Conservation (phyloP, 2,329 filamentous ascomycete genomes). For the Acrocalymma vagum region DNA sequence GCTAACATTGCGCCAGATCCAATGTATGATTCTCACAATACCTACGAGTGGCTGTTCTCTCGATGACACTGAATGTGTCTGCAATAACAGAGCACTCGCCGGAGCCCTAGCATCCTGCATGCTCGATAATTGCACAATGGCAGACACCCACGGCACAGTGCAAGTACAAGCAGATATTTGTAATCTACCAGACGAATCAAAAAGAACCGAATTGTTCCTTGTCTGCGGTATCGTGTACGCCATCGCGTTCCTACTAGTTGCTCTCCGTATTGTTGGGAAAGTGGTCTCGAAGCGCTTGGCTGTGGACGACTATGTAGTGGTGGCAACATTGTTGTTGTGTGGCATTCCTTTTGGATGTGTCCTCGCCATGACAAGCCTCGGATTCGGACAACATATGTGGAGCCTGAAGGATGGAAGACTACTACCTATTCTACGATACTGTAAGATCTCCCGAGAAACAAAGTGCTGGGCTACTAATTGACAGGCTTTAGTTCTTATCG, state of each 20-base stretch:
- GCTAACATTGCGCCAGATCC: slow-evolving; percentile 10
- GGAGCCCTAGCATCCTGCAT: slow-evolving; percentile 25
- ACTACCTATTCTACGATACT: slow-evolving; percentile 19
- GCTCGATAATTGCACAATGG: slow-evolving; percentile 37
- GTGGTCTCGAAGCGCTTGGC: slow-evolving; percentile 18
- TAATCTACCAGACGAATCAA: slow-evolving; percentile 26
- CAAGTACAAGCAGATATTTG: slow-evolving; percentile 29
- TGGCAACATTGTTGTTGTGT: slow-evolving; percentile 12
- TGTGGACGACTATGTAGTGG: slow-evolving; percentile 21
- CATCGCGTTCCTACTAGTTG: slow-evolving; percentile 21
- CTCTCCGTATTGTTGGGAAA: slow-evolving; percentile 17
- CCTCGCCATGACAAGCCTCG: slow-evolving; percentile 24
- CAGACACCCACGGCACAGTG: slow-evolving; percentile 22
- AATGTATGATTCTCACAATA: slow-evolving; percentile 18
- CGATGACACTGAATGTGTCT: slow-evolving; percentile 25
- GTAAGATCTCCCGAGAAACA: slow-evolving; percentile 10
- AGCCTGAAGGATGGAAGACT: slow-evolving; percentile 24
- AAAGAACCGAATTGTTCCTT: slow-evolving; percentile 17
- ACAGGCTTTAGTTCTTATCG: slow-evolving; percentile 30
- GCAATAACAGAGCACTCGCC: slow-evolving; percentile 15
- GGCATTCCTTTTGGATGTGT: slow-evolving; percentile 21
- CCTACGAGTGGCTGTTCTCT: slow-evolving; percentile 21
- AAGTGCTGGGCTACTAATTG: neutral
- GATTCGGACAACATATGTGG: slow-evolving; percentile 36
- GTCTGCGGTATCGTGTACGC: slow-evolving; percentile 21